Conservation (phyloP, 1,139 yeast genomes). For the Blastobotrys niveus region DNA sequence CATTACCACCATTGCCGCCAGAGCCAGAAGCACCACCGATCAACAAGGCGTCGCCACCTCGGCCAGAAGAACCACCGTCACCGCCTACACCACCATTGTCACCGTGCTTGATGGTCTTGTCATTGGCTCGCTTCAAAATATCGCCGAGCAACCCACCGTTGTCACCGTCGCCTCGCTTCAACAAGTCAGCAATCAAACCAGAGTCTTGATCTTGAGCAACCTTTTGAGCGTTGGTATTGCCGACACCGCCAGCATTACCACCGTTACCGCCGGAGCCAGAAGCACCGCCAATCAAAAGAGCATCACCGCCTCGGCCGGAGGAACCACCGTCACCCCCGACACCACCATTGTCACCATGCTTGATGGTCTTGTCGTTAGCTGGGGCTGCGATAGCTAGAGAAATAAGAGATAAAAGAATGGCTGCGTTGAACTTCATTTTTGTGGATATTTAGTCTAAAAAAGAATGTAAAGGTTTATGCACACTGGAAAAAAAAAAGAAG, state of each 20-base stretch:
- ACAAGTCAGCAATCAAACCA: background rate
- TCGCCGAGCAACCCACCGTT: background rate
- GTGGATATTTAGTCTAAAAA: no score
- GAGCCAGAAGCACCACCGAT: slow-evolving; percentile 6
- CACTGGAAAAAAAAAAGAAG: no score
- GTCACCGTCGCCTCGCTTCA: slow-evolving; percentile 6
- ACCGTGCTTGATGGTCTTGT: slow-evolving; percentile 1
- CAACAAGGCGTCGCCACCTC: slow-evolving; percentile 4
- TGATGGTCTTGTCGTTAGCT: background rate
- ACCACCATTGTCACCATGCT: slow-evolving; percentile 7
- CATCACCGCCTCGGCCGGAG: slow-evolving; percentile 6
- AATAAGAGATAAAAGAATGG: background rate
- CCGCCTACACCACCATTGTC: slow-evolving; percentile 9
- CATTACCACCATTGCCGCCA: slow-evolving; percentile 7
- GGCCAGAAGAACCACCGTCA: slow-evolving; percentile 1
- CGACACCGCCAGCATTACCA: slow-evolving; percentile 8
- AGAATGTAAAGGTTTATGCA: no score
- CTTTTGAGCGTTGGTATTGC: background rate
- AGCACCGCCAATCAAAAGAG: slow-evolving; percentile 3
- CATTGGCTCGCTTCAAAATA: background rate
- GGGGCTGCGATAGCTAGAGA: background rate
- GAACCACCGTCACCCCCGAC: slow-evolving; percentile 7
- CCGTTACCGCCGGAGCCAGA: slow-evolving; percentile 7
- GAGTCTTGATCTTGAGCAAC: background rate
- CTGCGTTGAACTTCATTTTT: background rate